Evolutionary conservation across 345 rosid genomes (phyloP).

Genomic region (Jatropha curcas): DNA sequence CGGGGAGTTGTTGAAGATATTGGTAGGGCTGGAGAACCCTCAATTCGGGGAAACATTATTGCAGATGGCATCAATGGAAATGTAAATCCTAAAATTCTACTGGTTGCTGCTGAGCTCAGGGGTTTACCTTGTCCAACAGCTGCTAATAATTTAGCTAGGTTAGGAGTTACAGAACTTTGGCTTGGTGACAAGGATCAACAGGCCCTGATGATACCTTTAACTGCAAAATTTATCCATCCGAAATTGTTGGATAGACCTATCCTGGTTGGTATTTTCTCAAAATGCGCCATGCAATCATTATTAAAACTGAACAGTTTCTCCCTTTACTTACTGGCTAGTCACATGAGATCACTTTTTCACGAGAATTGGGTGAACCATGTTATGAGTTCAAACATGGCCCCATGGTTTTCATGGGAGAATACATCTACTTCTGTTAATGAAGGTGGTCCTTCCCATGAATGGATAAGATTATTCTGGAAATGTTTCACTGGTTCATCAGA

Average conservation of each 20-base stretch:
- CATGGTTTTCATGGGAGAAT: constrained; percentile 93
- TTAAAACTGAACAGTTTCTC: constrained; percentile 72
- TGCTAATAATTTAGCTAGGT: constrained; percentile 58
- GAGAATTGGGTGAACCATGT: constrained; percentile 78
- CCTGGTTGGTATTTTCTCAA: constrained; percentile 62
- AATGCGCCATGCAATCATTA: constrained; percentile 47
- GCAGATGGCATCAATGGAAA: constrained; percentile 36
- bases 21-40: constrained; percentile 64
- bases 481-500: constrained; percentile 62
- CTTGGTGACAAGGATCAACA: constrained; percentile 84
- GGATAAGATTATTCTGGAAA: constrained; percentile 89
- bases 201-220: constrained; percentile 67
- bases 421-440: constrained; percentile 57
- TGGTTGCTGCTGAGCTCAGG: constrained; percentile 59
- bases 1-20: constrained; percentile 91
- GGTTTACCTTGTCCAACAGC: constrained; percentile 90
- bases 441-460: constrained; percentile 83
- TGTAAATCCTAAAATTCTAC: constrained; percentile 49
- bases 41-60: constrained; percentile 32
- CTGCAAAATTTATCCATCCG: constrained; percentile 76
- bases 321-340: constrained; percentile 60
- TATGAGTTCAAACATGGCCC: constrained; percentile 56
- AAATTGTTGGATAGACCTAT: constrained; percentile 69
- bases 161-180: constrained; percentile 81
- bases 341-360: constrained; percentile 74